Conservation (phyloP, 345 rosid species). For the Brassica rapa region DNA sequence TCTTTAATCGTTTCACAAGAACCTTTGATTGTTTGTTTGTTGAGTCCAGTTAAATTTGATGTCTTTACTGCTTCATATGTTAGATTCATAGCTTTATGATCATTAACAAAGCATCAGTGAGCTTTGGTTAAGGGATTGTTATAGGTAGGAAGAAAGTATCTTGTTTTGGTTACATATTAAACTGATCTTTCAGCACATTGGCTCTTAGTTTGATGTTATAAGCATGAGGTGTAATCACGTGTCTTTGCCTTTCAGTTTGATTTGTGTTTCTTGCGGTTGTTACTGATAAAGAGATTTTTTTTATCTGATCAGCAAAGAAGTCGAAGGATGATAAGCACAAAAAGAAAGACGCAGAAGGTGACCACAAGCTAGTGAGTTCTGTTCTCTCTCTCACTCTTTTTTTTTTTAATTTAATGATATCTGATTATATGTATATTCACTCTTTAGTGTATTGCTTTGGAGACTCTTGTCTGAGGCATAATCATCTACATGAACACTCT, state of each 20-base stretch:
- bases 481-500: neutral
- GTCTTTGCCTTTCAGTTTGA: constrained; percentile 1
- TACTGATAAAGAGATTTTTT: neutral
- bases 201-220: neutral
- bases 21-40: too few species aligned
- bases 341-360: constrained; percentile 52
- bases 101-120: too few species aligned
- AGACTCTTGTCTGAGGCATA: neutral
- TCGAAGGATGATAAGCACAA: constrained; percentile 68
- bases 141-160: neutral
- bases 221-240: neutral
- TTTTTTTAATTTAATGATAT: neutral
- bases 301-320: constrained; percentile 68
- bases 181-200: neutral
- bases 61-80: neutral
- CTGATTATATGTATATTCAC: neutral
- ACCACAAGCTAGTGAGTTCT: constrained; percentile 49
- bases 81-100: too few species aligned
- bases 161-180: neutral
- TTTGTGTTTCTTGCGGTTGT: neutral
- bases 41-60: neutral
- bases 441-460: neutral
- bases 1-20: neutral
- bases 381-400: neutral
- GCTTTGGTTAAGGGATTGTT: neutral